Evolutionary conservation across 352 stramenopile species (phyloP).

Genomic region (Globisporangium irregulare): DNA sequence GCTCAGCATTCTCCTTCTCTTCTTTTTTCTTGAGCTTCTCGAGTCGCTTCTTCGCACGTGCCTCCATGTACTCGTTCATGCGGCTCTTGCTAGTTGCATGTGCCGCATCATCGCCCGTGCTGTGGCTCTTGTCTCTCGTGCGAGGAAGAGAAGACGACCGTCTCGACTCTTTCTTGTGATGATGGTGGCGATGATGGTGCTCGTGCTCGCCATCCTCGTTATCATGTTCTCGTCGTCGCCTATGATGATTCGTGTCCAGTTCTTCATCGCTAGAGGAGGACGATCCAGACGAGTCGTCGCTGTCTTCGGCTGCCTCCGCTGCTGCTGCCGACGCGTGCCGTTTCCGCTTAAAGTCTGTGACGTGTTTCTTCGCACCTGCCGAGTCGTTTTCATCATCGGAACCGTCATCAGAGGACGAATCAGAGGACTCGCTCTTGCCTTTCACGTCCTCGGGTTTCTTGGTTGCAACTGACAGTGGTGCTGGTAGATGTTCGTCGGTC

Average conservation of each 20-base stretch:
- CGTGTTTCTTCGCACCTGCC: conserved; percentile 18
- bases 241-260: conserved; percentile 10
- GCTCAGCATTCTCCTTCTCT: conserved; percentile 67
- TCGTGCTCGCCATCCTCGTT: conserved; percentile 7
- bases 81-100: conserved; percentile 53
- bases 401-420: conserved; percentile 24
- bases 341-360: conserved; percentile 23
- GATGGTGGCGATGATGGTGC: conserved; percentile 22
- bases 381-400: conserved; percentile 19
- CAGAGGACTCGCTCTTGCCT: conserved; percentile 17
- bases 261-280: conserved; percentile 19
- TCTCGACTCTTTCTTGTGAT: conserved; percentile 18
- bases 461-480: background rate
- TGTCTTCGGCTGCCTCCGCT: conserved; percentile 6
- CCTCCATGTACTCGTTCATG: conserved; percentile 90
- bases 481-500: background rate
- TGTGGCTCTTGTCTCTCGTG: conserved; percentile 40
- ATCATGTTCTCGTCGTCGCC: conserved; percentile 24
- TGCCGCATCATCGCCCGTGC: conserved; percentile 24
- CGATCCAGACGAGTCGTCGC: conserved; percentile 7
- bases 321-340: background rate
- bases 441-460: conserved; percentile 11
- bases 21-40: conserved; percentile 78
- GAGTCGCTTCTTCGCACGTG: conserved; percentile 66
- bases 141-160: conserved; percentile 36